Percentiles rank a stretch among this genome's conserved stretches.
Conservation (phyloP, 208 protist species). For the Angomonas ambiguus region DNA sequence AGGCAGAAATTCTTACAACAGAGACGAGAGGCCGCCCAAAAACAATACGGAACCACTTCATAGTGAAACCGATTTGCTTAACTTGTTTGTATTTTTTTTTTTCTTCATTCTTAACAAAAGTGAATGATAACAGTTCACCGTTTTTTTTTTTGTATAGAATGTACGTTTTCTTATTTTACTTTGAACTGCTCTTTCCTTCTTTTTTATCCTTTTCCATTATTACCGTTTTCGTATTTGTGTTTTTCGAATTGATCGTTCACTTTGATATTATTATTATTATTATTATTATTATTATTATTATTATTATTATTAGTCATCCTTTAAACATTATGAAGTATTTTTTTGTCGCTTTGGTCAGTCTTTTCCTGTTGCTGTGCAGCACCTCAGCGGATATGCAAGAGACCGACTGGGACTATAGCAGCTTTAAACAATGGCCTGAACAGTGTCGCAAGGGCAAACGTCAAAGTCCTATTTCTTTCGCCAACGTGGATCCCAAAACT, state of each 20-base stretch:
- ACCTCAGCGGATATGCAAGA: background rate
- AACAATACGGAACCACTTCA: conserved; percentile 21
- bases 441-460: conserved; percentile 41
- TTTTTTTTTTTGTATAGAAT: conserved; percentile 4
- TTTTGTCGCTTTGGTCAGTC: too few species aligned
- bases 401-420: conserved; percentile 36
- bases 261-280: background rate
- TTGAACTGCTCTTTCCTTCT: background rate
- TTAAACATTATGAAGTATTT: background rate
- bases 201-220: background rate
- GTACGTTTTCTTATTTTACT: conserved; percentile 2
- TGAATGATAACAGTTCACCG: background rate
- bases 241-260: background rate
- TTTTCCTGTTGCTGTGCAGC: background rate
- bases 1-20: conserved; percentile 66
- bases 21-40: conserved; percentile 31
- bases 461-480: conserved; percentile 74
- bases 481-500: conserved; percentile 40
- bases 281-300: conserved; percentile 8
- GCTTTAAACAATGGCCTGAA: conserved; percentile 40
- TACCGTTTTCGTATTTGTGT: background rate
- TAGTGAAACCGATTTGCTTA: background rate
- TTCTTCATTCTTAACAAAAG: conserved; percentile 8
- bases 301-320: background rate
- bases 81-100: conserved; percentile 3